Evolutionary conservation across 225 moss, liverwort and hornwort genomes (phyloP).

Genomic region (Asterella californica): DNA sequence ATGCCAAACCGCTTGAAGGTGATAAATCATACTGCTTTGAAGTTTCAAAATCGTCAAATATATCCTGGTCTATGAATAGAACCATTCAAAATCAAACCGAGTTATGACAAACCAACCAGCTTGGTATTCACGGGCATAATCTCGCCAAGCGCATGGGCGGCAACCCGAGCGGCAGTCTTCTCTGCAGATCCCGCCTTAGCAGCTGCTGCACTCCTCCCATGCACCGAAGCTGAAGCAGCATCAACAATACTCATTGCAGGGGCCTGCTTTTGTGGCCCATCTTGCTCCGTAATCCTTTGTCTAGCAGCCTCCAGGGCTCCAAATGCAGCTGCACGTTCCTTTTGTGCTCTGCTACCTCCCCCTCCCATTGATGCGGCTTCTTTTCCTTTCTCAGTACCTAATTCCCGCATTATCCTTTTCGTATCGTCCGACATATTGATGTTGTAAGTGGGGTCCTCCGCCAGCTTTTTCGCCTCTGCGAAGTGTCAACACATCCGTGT

Average conservation of each 20-base stretch:
- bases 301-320: constrained; percentile 66
- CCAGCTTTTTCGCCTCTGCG: constrained; percentile 59
- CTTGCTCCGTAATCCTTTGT: constrained; percentile 37
- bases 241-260: constrained; percentile 84
- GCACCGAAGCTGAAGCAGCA: constrained; percentile 92
- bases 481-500: background rate
- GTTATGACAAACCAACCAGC: constrained; percentile 51
- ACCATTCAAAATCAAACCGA: background rate
- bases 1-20: background rate
- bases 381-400: constrained; percentile 82
- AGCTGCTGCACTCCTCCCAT: constrained; percentile 94
- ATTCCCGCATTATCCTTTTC: constrained; percentile 74
- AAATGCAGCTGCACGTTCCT: constrained; percentile 79
- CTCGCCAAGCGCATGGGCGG: constrained; percentile 82
- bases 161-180: constrained; percentile 91
- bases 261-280: constrained; percentile 30
- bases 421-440: constrained; percentile 96
- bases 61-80: too few relatives aligned
- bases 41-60: background rate
- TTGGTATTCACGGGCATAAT: constrained; percentile 89
- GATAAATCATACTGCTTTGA: background rate
- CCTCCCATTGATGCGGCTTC: constrained; percentile 76
- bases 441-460: constrained; percentile 79
- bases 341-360: constrained; percentile 86
- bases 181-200: constrained; percentile 75